Evolutionary conservation across 75 land plant species (phyloP).

Genomic region (Sequoia sempervirens): DNA sequence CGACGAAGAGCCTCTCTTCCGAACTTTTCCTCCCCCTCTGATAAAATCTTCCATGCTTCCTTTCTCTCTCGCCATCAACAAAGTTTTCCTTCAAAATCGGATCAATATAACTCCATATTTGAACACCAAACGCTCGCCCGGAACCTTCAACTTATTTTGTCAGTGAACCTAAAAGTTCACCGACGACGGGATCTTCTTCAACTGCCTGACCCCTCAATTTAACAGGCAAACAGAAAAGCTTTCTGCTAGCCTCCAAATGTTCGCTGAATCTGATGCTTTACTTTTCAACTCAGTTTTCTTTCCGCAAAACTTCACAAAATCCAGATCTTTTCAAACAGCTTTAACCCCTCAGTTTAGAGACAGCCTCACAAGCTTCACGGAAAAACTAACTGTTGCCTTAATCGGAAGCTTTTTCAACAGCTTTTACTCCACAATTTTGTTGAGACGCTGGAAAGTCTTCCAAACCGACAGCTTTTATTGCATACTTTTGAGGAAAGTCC

Average conservation of each 20-base stretch:
- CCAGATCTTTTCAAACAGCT: background rate
- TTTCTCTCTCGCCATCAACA: constrained; percentile 24
- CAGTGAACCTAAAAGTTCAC: background rate
- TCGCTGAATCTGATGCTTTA: background rate
- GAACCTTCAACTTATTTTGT: background rate
- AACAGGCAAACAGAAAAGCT: background rate
- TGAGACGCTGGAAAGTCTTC: background rate
- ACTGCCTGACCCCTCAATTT: background rate
- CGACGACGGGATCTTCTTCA: background rate
- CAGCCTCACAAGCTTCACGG: background rate
- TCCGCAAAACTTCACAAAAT: background rate
- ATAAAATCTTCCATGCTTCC: constrained; percentile 14
- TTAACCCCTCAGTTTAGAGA: background rate
- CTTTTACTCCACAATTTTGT: background rate
- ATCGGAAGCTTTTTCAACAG: background rate
- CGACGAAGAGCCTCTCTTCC: constrained; percentile 53
- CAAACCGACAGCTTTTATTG: background rate
- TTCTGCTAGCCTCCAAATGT: background rate
- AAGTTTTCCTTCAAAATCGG: background rate
- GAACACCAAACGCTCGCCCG: background rate
- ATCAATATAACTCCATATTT: background rate
- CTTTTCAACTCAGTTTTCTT: background rate
- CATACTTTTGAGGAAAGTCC: background rate
- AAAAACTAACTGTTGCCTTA: background rate
- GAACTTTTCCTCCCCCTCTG: constrained; percentile 30